Base-by-base conservation (phyloP, 371 early-diverging fungal species). In the Mucor racemosus region DNA sequence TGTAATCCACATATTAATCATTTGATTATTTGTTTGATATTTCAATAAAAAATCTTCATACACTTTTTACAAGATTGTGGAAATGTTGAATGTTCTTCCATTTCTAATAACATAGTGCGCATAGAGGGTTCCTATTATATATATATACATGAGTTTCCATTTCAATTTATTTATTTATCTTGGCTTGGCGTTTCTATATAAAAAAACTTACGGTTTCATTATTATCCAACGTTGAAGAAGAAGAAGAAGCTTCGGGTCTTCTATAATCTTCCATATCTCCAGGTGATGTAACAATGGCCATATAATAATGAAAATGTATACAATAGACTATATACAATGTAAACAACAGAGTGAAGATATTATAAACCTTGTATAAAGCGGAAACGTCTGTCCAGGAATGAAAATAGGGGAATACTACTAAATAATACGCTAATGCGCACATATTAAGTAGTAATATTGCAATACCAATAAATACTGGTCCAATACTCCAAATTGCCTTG, bases 291-390 rank as follows among this genome's bases (percentile, higher is more conserved):
- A 66, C 69, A 39, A 88, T 84, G 7, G 88, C 88, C 81, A 80
- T 84, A 63, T 87, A 87, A 41, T 87, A 87, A 57, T 87, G 85
- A 44, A 84, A 85, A 19, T 76, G 74, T 55, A 85, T 84, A 38
- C 80, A 79, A 61, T 84, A 87, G n/a, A 87, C 77, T 53, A 87
- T 74, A 56, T 85, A 87, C 4, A 76, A 41, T 2, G 83, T 81
- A 64, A 82, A 84, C 0, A 71, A 14, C 9, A 82, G 36, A n/a
- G 74, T 76, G 3, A 72, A 36, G 42, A 77, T 50, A 39, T 67
- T 74, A 19, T 67, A 71, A 7, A 72, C 11, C 60, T 82, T 82
- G 36, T 72, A 76, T 17, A 72, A 62, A 31, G 77, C 2, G 9
- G 76, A 65, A 14, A 67, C 62, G 26, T 68, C 64, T 26, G 75